Evolutionary conservation across 1,284 basidiomycete genomes (phyloP), one percentile per base, ranked within the genome.

Genomic region (Sanghuangporus weigelae): DNA sequence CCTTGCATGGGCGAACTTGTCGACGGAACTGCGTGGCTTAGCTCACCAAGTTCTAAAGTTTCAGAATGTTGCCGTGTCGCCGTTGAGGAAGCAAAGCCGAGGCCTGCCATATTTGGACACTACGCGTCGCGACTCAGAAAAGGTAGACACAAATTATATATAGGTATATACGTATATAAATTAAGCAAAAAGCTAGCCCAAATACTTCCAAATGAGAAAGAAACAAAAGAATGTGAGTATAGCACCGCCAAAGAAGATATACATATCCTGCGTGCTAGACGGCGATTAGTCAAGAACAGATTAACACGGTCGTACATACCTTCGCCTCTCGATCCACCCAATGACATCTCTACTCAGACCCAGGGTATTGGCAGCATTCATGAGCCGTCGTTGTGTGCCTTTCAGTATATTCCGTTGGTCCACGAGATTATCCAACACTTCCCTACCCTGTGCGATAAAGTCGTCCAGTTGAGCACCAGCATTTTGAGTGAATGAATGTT

Each of bases 341-440:
- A 98, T 97, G 26, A 96, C 95, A 73, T 96, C 85, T 67, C 94
- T 82, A 73, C 93, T 94, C 70, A 98, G 76, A 0, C 96, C 96
- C 56, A 98, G 76, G 16, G 94, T 96, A 75, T 97, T 97, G 49
- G 95, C 95, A 48, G 93, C 90, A 72, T 93, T 88, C 63, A 96
- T 75, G 56, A 98, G 74, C 63, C 91, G 82, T 68, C 85, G 83
- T 71, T 93, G 90, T 0, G 95, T 96, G 7, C 95, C 94, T 76
- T 97, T 97, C 66, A 98, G 78, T 73, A 97, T 87, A 69, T 91
- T 91, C 63, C 93, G 81, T 77, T 98, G 95, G 73, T 95, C 95
- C 49, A 93, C 86, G 44, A 98, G 77, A 72, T 95, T 95, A 67
- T 95, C 92, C 68, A 96, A 75, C 39, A 94, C 93, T 23, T 94